Percentiles rank a stretch among this genome's conserved stretches.
Conservation (phyloP, 495 filamentous ascomycete species). For the Aspergillus indologenus region DNA sequence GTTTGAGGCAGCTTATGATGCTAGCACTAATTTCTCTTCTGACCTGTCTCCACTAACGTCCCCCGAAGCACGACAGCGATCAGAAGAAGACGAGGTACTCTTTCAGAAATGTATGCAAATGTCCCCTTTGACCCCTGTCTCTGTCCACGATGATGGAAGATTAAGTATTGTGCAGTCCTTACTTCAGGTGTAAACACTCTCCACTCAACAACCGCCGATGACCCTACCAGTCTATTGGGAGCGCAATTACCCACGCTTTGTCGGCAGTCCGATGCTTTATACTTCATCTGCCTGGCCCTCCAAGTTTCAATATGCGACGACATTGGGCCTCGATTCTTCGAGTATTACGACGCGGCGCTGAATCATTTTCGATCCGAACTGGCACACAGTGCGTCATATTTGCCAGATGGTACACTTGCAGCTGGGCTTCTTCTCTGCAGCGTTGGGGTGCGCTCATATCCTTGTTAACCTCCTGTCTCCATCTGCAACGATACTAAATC, state of each 20-base stretch:
- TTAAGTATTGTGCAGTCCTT: constrained; percentile 21
- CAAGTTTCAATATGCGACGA: constrained; percentile 24
- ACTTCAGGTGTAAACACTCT: constrained; percentile 31
- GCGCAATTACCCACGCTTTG: constrained; percentile 27
- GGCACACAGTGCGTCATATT: constrained; percentile 17
- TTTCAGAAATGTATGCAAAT: constrained; percentile 37
- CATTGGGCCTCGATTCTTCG: constrained; percentile 24
- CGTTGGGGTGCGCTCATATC: constrained; percentile 31
- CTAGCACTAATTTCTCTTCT: background rate
- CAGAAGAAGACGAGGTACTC: constrained; percentile 20
- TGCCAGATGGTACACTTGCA: constrained; percentile 33
- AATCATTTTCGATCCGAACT: constrained; percentile 34
- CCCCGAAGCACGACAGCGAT: background rate
- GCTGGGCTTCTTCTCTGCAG: constrained; percentile 36
- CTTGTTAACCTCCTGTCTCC: background rate
- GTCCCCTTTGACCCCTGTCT: background rate
- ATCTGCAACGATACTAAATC: background rate
- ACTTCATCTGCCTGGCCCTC: constrained; percentile 32
- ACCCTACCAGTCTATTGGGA: constrained; percentile 22
- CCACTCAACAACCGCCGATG: constrained; percentile 30
- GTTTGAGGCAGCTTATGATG: background rate
- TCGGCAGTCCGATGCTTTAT: constrained; percentile 31
- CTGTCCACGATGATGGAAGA: background rate
- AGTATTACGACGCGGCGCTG: constrained; percentile 33
- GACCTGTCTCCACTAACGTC: no score